Base-by-base conservation (phyloP, 768 basidiomycete species). In the Imleria badia region DNA sequence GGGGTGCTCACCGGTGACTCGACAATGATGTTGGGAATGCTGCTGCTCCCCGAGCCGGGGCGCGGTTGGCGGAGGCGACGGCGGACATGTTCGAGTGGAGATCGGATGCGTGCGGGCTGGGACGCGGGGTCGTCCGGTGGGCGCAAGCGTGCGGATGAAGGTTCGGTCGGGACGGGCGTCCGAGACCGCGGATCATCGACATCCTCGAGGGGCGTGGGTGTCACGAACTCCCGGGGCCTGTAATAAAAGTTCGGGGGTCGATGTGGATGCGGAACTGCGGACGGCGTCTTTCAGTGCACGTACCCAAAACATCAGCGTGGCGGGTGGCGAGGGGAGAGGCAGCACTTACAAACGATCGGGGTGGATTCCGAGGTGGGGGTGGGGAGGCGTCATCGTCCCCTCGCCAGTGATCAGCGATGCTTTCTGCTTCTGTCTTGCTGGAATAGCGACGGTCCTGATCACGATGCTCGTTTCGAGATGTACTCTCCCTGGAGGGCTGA, bases 1-100 rank as follows among this genome's bases (percentile, higher is more conserved):
- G 31, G 23, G n/a, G 20, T 30, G 20, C 66, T 75, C 60, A 81
- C 80, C 13, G 80, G 81, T 15, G 80, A 73, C 63, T 79, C 73
- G 30, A 81, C 71, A 35, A 75, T 57, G 49, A 81, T 81, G 35
- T 72, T 69, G 4, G 74, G 76, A 19, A 80, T 69, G 29, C 53
- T 53, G 12, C 71, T 73, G 15, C 64, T 60, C 31, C 66, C 65
- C 1, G 77, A 78, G 8, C 55, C 40, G 3, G 66, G 64, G 5
- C 73, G 72, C 26, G 26, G 26, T 43, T 66, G 65, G 35, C 66
- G 68, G 60, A 66, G 62, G 44, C 65, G 56, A 33, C 66, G 48
- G 23, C 66, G 57, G 47, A 73, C 57, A 46, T 68, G 44, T 20
- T 71, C 57, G 19, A 61, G 23, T 5, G 64, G 59, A 45, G 64